Percentiles rank a stretch among this genome's conserved stretches.
Evolutionary conservation across 2,329 filamentous ascomycete species (phyloP).

Genomic region (Colletotrichum musicola): DNA sequence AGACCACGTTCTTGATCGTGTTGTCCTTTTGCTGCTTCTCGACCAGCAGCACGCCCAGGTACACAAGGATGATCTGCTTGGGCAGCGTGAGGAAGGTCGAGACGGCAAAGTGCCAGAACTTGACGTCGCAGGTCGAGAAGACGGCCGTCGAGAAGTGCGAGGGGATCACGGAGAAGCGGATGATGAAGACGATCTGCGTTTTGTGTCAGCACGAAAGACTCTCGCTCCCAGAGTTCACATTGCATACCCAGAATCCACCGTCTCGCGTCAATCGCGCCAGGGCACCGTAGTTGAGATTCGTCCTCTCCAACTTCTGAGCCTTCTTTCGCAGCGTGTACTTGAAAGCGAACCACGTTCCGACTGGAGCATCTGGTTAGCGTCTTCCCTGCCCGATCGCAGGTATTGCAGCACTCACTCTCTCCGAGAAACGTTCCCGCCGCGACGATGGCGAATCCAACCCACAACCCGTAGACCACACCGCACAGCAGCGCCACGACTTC

Average conservation of each 20-base stretch:
- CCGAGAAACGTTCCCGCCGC: constrained; percentile 56
- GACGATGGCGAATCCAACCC: constrained; percentile 56
- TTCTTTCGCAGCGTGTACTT: constrained; percentile 51
- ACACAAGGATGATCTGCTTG: constrained; percentile 57
- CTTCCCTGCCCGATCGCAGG: too few relatives aligned
- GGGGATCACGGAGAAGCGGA: constrained; percentile 56
- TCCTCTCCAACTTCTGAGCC: constrained; percentile 53
- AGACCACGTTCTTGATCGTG: constrained; percentile 49
- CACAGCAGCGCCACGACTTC: constrained; percentile 56
- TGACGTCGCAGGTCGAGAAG: constrained; percentile 56
- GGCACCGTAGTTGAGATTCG: constrained; percentile 55
- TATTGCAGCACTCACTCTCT: constrained; percentile 41
- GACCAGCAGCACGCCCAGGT: constrained; percentile 53
- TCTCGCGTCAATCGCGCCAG: constrained; percentile 55
- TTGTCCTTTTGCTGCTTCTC: constrained; percentile 44
- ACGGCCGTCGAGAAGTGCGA: constrained; percentile 58
- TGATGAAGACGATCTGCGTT: constrained; percentile 50
- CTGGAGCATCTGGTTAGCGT: constrained; percentile 11
- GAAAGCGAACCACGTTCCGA: constrained; percentile 57
- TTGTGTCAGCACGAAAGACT: neutral
- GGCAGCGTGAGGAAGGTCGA: constrained; percentile 56
- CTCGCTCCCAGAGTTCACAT: too few relatives aligned
- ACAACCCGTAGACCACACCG: constrained; percentile 56
- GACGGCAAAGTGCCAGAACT: constrained; percentile 55
- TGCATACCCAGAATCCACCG: constrained; percentile 52